Base-by-base conservation (phyloP, 148 eudicot genomes). In the Euryodendron excelsum region DNA sequence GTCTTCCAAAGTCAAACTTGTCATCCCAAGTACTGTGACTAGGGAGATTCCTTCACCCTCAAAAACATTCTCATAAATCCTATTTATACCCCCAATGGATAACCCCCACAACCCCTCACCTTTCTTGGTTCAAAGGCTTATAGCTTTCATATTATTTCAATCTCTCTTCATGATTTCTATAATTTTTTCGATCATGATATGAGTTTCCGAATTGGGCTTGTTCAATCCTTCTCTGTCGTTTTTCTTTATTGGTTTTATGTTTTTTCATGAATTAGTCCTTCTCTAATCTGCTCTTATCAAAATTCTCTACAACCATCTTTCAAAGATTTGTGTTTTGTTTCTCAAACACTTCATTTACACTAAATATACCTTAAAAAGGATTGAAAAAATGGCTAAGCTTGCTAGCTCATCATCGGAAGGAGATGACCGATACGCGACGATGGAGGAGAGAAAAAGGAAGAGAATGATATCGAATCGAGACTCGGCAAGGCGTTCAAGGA, bases 211-310 rank as follows among this genome's bases (percentile, higher is more conserved):
- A 79, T 79, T 3, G 71, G 56, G 13, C 89, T 93, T 69, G 85
- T 89, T 53, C 93, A 90, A 83, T 93, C 98, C 1, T 85, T 91
- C 47, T 91, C 98, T 50, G 93, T 91, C 52, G 87, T 85, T 73
- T 91, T 90, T 66, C 88, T 93, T 2, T 86, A 90, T 70, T 93
- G 96, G 95, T 93, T 91, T 65, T 93, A 93, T 78, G 91, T 82
- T 62, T 84, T 93, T 75, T 93, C 92, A 21, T 90, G 81, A 80
- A 55, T 37, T 73, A 21, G 9, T 10, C 2, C 15, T 70, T 64
- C 64, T 2, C 2, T 76, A 56, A 39, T 67, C 60, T 48, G 7
- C 6, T n/a, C 58, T 48, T 18, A 41, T 56, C 39, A 48, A 13
- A 47, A 63, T 12, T n/a, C 20, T 33, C 41, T 9, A 39, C 27